Evolutionary conservation across 208 protist species (phyloP), one percentile per base, ranked within the genome.

Genomic region (Acanthamoeba castellanii): DNA sequence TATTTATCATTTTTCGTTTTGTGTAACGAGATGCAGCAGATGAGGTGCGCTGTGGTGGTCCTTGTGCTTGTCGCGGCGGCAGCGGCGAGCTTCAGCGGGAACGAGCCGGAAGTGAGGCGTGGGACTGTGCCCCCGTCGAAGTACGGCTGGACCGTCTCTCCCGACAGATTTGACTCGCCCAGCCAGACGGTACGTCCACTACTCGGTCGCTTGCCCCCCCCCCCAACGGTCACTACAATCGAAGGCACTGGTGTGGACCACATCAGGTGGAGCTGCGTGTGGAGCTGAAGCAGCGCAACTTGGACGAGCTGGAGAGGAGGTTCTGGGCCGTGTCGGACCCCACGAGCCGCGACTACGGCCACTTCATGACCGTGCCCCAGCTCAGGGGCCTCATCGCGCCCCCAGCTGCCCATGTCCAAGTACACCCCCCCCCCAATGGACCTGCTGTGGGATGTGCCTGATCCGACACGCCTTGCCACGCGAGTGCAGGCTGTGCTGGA

Each of bases 291-390:
- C 59, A 82, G 68, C 66, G 6, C 37, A 95, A 95, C 66, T 25
- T 95, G 72, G 92, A 95, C 25, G 74, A 78, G 47, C 50, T 95
- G 34, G 92, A 95, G 30, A 22, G 64, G 45, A 18, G 55, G 66
- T 95, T 95, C 45, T 95, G 92, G 92, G 11, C 32, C 14, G 92
- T 95, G 13, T 84, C 92, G 30, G 92, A 95, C 50, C 92, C 92
- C 6, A 55, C 90, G 45, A 45, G 61, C 68, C 16, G 7, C 8
- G 27, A 57, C 57, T 95, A 95, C 27, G 92, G 92, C 78, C 2
- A 87, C 84, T 91, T 91, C 34, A 64, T 91, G 50, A 72, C 84
- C n/a, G 32, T 91, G n/a, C 14, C 50, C 18, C 30, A 91, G 57
- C 20, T 91, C 4, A 13, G 59, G 37, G 59, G 13, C 16, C 57